phyloP scores from a whole-genome alignment of 2,329 filamentous ascomycete species.

The Albifimbria verrucaria region DNA sequence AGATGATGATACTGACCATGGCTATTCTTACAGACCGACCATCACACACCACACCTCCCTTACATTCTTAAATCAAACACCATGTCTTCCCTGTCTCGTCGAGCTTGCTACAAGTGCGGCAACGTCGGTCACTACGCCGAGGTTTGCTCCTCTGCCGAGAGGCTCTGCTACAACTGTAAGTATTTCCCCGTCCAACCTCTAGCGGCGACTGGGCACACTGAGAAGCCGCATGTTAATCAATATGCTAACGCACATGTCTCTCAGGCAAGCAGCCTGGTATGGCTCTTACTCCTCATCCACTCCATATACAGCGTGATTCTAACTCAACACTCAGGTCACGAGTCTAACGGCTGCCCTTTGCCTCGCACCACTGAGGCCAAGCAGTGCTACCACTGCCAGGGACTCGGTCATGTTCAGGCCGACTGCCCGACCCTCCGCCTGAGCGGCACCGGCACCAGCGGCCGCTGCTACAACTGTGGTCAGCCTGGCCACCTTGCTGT shows the following conservation, averaged over 20 bases:
- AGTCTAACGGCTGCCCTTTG: conserved; percentile 95
- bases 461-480: conserved; percentile 95
- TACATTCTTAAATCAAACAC: conserved; percentile 26
- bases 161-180: conserved; percentile 99
- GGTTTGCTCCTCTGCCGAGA: conserved; percentile 96
- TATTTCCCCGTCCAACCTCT: conserved; percentile 12
- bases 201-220: not conserved
- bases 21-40: not conserved
- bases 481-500: conserved; percentile 89
- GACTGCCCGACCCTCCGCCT: conserved; percentile 96
- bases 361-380: conserved; percentile 97
- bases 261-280: conserved; percentile 76
- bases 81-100: conserved; percentile 79
- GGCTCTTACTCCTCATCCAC: not conserved
- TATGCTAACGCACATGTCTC: conserved; percentile 17
- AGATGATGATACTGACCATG: not conserved
- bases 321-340: conserved; percentile 60
- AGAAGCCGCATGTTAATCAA: too few species aligned
- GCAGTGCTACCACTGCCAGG: conserved; percentile 99
- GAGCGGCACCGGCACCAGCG: conserved; percentile 75
- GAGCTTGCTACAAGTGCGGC: conserved; percentile 80
- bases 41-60: conserved; percentile 1
- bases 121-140: conserved; percentile 80
- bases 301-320: not conserved
- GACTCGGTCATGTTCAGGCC: conserved; percentile 95